These are phyloP conservation scores for Aureobasidium sp. DNA, from an alignment of 2,329 filamentous ascomycete genomes.

Conservation along the genomic window DNA sequence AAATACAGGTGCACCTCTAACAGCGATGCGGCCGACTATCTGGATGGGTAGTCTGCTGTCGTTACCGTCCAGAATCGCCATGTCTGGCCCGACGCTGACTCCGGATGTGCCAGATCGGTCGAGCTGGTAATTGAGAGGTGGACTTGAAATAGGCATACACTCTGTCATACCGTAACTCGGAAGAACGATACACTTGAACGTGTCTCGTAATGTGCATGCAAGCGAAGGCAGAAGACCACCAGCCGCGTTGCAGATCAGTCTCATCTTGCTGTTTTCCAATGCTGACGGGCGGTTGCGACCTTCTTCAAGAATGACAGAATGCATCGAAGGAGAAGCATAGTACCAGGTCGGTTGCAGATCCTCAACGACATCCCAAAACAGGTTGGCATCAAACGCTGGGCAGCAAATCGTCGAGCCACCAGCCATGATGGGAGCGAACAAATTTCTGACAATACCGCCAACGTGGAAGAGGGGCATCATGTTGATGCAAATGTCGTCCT, in stretches of 20 bases:
- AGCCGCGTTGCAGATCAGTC: slow-evolving; percentile 49
- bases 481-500: slow-evolving; percentile 45
- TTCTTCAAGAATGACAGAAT: slow-evolving; percentile 46
- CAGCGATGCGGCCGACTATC: slow-evolving; percentile 40
- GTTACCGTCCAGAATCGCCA: slow-evolving; percentile 41
- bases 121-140: slow-evolving; percentile 44
- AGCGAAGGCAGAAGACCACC: slow-evolving; percentile 46
- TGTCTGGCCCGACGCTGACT: slow-evolving; percentile 43
- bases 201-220: slow-evolving; percentile 41
- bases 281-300: slow-evolving; percentile 33
- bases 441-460: slow-evolving; percentile 47
- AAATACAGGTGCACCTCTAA: slow-evolving; percentile 46
- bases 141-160: slow-evolving; percentile 52
- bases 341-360: slow-evolving; percentile 47
- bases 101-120: slow-evolving; percentile 48
- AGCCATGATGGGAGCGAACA: slow-evolving; percentile 48
- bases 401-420: slow-evolving; percentile 49
- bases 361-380: slow-evolving; percentile 50
- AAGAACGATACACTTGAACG: slow-evolving; percentile 45
- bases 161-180: slow-evolving; percentile 55
- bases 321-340: slow-evolving; percentile 51
- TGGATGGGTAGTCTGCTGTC: slow-evolving; percentile 26
- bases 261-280: slow-evolving; percentile 37
- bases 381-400: slow-evolving; percentile 44
- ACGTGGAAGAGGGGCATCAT: slow-evolving; percentile 53